Base-by-base conservation (phyloP, 2,329 filamentous ascomycete species). In the Huntiella moniliformis region DNA sequence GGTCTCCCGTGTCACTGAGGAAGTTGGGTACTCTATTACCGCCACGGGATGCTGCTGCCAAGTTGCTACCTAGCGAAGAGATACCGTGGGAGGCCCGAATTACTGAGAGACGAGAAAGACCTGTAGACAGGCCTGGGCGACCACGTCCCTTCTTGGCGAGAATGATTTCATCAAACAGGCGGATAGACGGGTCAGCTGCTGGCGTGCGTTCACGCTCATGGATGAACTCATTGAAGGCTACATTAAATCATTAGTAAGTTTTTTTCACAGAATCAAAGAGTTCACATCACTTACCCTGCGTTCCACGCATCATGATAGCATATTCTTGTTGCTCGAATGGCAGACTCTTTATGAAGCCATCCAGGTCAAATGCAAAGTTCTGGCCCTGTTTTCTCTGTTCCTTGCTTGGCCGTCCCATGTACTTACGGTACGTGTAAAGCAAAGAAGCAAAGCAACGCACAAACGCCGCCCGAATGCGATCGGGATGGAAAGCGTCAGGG, bases 81-180 rank as follows among this genome's bases (percentile, higher is more conserved):
- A 61, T 62, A 41, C 61, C 59, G 4, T 67, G 65, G 1, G 69
- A 73, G 31, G 66, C 68, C 41, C 71, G 66, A 50, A 76, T 70
- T 4, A 73, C 77, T 7, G 73, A 74, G 7, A 77, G 67, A 7
- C 73, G 69, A 1, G 71, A 75, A 28, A 77, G 67, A 34, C 77
- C 82, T 22, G 73, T 70, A 44, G 78, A 75, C 49, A 86, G 65
- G 4, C 71, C 73, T 1, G 73, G 68, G 32, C 77, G 77, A 17
- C 82, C 81, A 42, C 73, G 68, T 22, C 70, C 69, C 57, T 73
- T 74, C 65, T 91, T 91, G 31, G 82, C 81, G 44, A 88, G 67
- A 54, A 91, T 83, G 55, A 91, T 77, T 58, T 87, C 81, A 59
- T 91, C 83, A 54, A 91, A 91, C 1, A 91, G 70, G 47, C 80